Evolutionary conservation across 2,329 filamentous ascomycete genomes (phyloP).

Genomic region (Cladophialophora chaetospira): DNA sequence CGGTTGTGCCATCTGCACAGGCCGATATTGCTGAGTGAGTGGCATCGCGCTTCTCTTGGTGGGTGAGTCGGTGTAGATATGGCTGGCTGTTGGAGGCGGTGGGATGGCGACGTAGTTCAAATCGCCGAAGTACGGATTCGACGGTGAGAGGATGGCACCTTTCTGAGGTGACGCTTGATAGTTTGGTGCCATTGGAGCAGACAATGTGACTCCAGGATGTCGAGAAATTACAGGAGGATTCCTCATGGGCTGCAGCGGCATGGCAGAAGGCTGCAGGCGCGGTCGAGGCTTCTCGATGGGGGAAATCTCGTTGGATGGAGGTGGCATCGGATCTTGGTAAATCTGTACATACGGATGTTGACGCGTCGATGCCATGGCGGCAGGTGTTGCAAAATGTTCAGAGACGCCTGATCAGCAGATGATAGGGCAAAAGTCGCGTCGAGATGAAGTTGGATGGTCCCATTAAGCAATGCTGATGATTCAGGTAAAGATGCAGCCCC

Average conservation of each 20-base stretch:
- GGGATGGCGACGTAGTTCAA: slow-evolving; percentile 63
- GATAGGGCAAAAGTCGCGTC: slow-evolving; percentile 27
- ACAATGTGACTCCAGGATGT: slow-evolving; percentile 67
- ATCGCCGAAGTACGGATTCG: slow-evolving; percentile 61
- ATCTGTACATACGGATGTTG: slow-evolving; percentile 56
- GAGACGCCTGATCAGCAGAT: slow-evolving; percentile 15
- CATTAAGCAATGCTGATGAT: slow-evolving; percentile 23
- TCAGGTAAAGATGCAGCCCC: slow-evolving; percentile 2
- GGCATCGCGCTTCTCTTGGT: slow-evolving; percentile 45
- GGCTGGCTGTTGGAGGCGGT: slow-evolving; percentile 43
- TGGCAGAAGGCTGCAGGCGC: slow-evolving; percentile 55
- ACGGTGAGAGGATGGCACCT: slow-evolving; percentile 67
- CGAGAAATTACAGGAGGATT: slow-evolving; percentile 40
- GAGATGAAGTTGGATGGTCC: slow-evolving; percentile 13
- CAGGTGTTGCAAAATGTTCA: slow-evolving; percentile 13
- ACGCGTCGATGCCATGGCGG: slow-evolving; percentile 35
- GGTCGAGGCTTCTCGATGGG: slow-evolving; percentile 39
- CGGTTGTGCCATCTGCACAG: slow-evolving; percentile 45
- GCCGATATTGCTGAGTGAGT: slow-evolving; percentile 38
- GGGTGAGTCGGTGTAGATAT: slow-evolving; percentile 53
- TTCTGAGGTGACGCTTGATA: slow-evolving; percentile 55
- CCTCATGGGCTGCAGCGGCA: slow-evolving; percentile 43
- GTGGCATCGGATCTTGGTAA: slow-evolving; percentile 57
- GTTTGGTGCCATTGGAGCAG: slow-evolving; percentile 56
- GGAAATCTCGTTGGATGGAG: slow-evolving; percentile 41